Evolutionary conservation across 495 filamentous ascomycete species (phyloP), one percentile per base, ranked within the genome.

Genomic region (Penicillium silybi): DNA sequence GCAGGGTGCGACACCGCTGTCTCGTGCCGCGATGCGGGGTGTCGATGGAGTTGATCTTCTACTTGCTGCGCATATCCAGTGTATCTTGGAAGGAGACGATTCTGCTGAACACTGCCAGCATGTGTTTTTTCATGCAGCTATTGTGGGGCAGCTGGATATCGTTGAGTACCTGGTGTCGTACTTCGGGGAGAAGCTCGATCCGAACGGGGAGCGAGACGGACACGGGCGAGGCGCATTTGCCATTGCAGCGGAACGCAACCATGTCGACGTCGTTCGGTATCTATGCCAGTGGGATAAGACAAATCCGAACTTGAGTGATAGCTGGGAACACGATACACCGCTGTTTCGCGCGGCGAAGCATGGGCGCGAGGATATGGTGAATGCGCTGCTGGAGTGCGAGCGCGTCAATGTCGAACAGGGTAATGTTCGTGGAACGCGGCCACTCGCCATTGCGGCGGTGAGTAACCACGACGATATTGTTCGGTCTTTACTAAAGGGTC

Each of bases 91-190:
- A 20, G 62, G 58, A 3, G 35, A 57, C 29, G 37, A 54, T 15
- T 17, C 37, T 3, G 37, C 43, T 4, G 48, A 15, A n/a, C 55
- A 64, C 41, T 56, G 59, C 7, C 62, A 64, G 34, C 55, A 62
- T 51, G 59, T 64, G 2, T 64, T 64, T 26, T 59, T 57, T 20
- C 56, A 56, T 18, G 62, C 62, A 37, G 58, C 62, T 40, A 57
- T 62, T 9, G 52, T 48, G 42, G 62, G 62, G 0, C 53, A 59
- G 10, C 16, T 56, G 9, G 62, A 64, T 26, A 54, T 59, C 16
- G 59, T 59, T 15, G 27, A 41, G 42, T 59, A 64, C 32, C 26
- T 64, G 11, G 55, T 64, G 7, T 9, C 32, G 5, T 59, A 44
- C n/a, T 62, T 57, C 16, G 55, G 62, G 6, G 56, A 56, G 0